A percentile compares a stretch with the other conserved stretches of the same genome.
phyloP scores from a whole-genome alignment of 1,139 yeast species.

The Meyerozyma guilliermondii region DNA sequence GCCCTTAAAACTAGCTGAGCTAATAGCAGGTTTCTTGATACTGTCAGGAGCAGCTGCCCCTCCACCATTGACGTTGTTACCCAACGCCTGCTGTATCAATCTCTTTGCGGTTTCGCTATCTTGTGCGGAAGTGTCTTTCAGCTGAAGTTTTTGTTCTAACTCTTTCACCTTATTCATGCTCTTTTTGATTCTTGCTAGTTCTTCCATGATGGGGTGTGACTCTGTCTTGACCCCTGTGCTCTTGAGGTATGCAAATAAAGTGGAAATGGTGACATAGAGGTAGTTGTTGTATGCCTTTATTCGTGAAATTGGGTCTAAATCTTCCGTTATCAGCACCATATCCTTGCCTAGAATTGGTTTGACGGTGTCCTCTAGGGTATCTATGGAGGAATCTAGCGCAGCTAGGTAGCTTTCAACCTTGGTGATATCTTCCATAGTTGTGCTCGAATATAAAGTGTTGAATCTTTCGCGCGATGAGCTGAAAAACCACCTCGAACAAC shows the following conservation, averaged over 20 bases:
- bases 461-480: conserved; percentile 1
- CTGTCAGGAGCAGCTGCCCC: conserved; percentile 24
- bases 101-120: conserved; percentile 36
- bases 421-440: conserved; percentile 41
- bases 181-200: conserved; percentile 62
- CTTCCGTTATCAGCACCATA: conserved; percentile 26
- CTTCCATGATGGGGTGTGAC: conserved; percentile 62
- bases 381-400: conserved; percentile 27
- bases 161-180: conserved; percentile 61
- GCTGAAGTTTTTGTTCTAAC: conserved; percentile 22
- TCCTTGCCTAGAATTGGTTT: conserved; percentile 31
- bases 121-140: conserved; percentile 11
- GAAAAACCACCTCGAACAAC: conserved; percentile 3
- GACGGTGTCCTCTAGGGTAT: conserved; percentile 23
- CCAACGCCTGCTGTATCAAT: conserved; percentile 43
- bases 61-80: conserved; percentile 25
- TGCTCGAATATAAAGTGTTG: neutral
- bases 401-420: conserved; percentile 24
- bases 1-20: conserved; percentile 40
- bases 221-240: conserved; percentile 54
- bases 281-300: conserved; percentile 34
- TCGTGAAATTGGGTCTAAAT: conserved; percentile 31
- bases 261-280: conserved; percentile 42
- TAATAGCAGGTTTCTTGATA: conserved; percentile 50
- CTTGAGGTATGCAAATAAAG: conserved; percentile 55